Evolutionary conservation across 2,329 filamentous ascomycete genomes (phyloP).

Genomic region (Ambrosiella beaveri): DNA sequence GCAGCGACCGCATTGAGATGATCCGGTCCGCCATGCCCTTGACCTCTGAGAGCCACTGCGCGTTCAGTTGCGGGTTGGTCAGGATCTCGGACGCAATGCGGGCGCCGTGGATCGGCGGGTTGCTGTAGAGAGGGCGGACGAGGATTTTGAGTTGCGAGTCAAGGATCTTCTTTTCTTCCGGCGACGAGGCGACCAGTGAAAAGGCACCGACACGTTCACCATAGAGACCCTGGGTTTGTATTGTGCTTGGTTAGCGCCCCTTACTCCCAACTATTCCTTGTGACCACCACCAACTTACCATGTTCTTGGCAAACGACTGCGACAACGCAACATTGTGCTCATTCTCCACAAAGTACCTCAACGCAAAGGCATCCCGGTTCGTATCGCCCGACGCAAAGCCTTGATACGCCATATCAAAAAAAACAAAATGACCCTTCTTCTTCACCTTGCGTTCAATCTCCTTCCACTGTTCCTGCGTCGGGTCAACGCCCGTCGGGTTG

Average conservation of each 20-base stretch:
- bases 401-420: slow-evolving; percentile 99
- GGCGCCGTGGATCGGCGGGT: slow-evolving; percentile 91
- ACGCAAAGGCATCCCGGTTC: slow-evolving; percentile 80
- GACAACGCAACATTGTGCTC: slow-evolving; percentile 77
- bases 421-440: slow-evolving; percentile 72
- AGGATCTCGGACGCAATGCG: slow-evolving; percentile 87
- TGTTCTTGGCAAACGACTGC: slow-evolving; percentile 98
- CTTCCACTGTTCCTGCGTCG: slow-evolving; percentile 79
- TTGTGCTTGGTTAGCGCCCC: not conserved
- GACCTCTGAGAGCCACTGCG: slow-evolving; percentile 91
- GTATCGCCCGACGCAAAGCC: slow-evolving; percentile 89
- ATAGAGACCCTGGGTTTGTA: slow-evolving; percentile 60
- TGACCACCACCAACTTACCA: slow-evolving; percentile 41
- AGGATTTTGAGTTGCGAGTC: slow-evolving; percentile 98
- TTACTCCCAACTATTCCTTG: not conserved
- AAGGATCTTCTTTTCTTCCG: slow-evolving; percentile 85
- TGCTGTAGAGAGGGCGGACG: slow-evolving; percentile 92
- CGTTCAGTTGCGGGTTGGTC: slow-evolving; percentile 65
- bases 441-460: slow-evolving; percentile 78
- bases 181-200: slow-evolving; percentile 70
- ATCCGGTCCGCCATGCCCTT: slow-evolving; percentile 99
- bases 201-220: slow-evolving; percentile 96
- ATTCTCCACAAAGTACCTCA: slow-evolving; percentile 83
- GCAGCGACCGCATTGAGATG: slow-evolving; percentile 88
- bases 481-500: slow-evolving; percentile 95